Conservation (phyloP, 257 asterid genomes). For the Apocynum venetum region DNA sequence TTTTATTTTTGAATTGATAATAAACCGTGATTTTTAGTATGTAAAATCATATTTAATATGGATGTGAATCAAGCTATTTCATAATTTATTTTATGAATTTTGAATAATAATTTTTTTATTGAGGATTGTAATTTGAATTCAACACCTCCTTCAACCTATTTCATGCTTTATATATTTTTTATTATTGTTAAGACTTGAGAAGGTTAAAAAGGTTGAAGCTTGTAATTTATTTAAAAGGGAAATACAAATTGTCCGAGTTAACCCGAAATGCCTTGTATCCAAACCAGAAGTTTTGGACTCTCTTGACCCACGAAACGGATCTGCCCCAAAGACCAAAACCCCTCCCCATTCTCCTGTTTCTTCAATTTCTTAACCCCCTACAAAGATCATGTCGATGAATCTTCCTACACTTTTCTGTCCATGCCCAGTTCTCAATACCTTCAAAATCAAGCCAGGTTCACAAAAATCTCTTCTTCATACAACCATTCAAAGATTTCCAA, state of each 20-base stretch:
- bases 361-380: not conserved
- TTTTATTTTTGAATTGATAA: too few relatives aligned
- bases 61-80: too few relatives aligned
- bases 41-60: too few relatives aligned
- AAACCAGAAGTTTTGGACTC: not conserved
- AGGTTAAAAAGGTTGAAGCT: too few relatives aligned
- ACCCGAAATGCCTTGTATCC: not conserved
- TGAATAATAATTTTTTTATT: too few relatives aligned
- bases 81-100: too few relatives aligned
- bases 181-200: too few relatives aligned
- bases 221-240: too few relatives aligned
- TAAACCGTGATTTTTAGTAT: too few relatives aligned
- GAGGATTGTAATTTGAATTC: too few relatives aligned
- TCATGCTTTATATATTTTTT: too few relatives aligned
- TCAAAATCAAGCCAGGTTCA: constrained; percentile 21
- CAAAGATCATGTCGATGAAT: not conserved
- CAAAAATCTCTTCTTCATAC: constrained; percentile 5
- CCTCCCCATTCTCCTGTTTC: not conserved
- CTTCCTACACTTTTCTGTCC: not conserved
- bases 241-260: not conserved
- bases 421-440: constrained; percentile 15
- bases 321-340: not conserved
- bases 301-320: not conserved
- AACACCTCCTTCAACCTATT: too few relatives aligned
- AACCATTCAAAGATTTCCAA: not conserved